Conservation (phyloP, 2,329 filamentous ascomycete genomes). For the Fusarium sp. region DNA sequence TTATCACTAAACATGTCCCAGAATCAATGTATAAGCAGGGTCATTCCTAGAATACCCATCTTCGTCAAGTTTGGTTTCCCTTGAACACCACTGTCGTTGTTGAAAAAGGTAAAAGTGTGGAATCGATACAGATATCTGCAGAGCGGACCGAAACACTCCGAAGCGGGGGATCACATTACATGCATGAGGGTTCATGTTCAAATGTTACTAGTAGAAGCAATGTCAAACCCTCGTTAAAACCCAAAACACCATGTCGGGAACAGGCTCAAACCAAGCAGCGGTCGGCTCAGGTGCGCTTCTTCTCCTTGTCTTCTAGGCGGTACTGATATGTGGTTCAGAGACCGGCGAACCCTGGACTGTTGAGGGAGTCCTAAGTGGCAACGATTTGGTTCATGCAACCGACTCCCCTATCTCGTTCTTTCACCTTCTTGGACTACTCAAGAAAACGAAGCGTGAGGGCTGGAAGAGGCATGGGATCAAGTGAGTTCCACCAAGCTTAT, state of each 20-base stretch:
- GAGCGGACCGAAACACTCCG: slow-evolving; percentile 20
- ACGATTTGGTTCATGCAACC: slow-evolving; percentile 66
- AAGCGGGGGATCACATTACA: slow-evolving; percentile 16
- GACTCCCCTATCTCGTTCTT: slow-evolving; percentile 88
- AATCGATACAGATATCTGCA: slow-evolving; percentile 3
- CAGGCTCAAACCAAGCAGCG: background rate
- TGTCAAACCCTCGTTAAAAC: background rate
- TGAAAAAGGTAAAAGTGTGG: background rate
- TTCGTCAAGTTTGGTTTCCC: no score
- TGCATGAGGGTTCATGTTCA: background rate
- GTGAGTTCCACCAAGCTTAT: slow-evolving; percentile 20
- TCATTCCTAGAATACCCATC: no score
- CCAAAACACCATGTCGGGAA: slow-evolving; percentile 14
- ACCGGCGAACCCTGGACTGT: slow-evolving; percentile 59
- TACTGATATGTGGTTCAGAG: slow-evolving; percentile 13
- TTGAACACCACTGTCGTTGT: no score
- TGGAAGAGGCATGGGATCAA: slow-evolving; percentile 88
- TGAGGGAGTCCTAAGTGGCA: slow-evolving; percentile 69
- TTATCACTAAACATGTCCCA: no score
- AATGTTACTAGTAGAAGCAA: background rate
- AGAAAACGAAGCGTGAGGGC: slow-evolving; percentile 95
- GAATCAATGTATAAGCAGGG: no score
- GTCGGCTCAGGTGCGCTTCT: background rate
- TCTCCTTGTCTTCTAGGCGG: background rate
- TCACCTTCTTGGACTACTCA: slow-evolving; percentile 90